Percentiles rank a stretch among this genome's conserved stretches.
phyloP scores from a whole-genome alignment of 2,329 filamentous ascomycete species.

The Arthrinium phaeospermum region DNA sequence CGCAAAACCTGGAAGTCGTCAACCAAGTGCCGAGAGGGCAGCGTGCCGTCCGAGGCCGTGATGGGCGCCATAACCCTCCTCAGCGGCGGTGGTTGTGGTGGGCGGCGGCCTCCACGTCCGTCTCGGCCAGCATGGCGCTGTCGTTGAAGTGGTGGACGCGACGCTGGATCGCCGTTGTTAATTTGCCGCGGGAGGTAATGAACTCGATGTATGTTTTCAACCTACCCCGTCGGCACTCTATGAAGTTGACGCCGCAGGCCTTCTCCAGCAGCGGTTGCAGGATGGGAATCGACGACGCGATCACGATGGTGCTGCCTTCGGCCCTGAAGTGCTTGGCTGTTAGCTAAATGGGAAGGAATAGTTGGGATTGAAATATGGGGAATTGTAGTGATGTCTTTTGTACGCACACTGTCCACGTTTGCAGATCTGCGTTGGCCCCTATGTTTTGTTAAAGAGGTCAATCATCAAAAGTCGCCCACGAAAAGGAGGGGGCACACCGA shows the following conservation, averaged over 20 bases:
- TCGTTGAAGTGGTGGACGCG: neutral
- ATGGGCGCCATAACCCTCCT: neutral
- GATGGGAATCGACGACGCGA: slow-evolving; percentile 43
- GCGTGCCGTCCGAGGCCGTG: neutral
- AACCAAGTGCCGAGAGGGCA: too few relatives aligned
- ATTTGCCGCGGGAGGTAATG: neutral
- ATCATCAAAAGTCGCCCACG: too few relatives aligned
- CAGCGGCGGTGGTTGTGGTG: neutral
- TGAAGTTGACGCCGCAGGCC: neutral
- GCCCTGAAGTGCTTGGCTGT: slow-evolving; percentile 28
- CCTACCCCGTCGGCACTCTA: neutral
- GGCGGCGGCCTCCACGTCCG: neutral
- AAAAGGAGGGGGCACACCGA: neutral
- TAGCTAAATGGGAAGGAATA: neutral
- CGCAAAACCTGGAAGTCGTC: too few relatives aligned
- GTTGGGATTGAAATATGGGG: too few relatives aligned
- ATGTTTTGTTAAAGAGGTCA: neutral
- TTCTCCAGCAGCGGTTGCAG: slow-evolving; percentile 37
- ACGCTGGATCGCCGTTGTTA: neutral
- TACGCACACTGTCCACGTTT: slow-evolving; percentile 52
- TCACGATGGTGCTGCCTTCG: slow-evolving; percentile 42
- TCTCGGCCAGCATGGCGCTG: neutral
- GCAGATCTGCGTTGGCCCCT: slow-evolving; percentile 47
- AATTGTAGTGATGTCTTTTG: too few relatives aligned
- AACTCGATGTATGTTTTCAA: neutral